Evolutionary conservation across 371 early-diverging fungal species (phyloP).

Genomic region (Lichtheimia corymbifera): DNA sequence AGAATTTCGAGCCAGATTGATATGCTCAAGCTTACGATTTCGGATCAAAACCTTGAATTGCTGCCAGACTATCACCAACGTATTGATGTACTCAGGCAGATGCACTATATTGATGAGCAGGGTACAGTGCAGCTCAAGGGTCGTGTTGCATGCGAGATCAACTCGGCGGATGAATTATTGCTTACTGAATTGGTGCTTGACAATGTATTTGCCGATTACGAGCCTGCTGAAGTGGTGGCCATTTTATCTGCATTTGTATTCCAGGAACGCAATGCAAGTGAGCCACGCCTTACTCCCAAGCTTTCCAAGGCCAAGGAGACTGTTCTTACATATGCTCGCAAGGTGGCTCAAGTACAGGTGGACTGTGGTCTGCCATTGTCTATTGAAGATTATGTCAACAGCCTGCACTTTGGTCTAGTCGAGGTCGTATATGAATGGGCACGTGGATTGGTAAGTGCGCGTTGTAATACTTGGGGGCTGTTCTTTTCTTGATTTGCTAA

Average conservation of each 20-base stretch:
- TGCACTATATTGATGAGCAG: constrained; percentile 82
- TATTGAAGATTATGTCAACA: constrained; percentile 53
- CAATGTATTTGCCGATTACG: constrained; percentile 88
- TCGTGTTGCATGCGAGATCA: constrained; percentile 99
- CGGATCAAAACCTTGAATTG: constrained; percentile 89
- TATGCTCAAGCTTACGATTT: constrained; percentile 74
- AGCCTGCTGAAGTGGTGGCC: constrained; percentile 94
- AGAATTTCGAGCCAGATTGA: constrained; percentile 69
- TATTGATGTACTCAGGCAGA: constrained; percentile 74
- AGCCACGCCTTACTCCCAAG: constrained; percentile 67
- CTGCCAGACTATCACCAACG: constrained; percentile 93
- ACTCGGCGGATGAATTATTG: constrained; percentile 95
- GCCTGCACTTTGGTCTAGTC: constrained; percentile 85
- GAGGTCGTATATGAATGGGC: constrained; percentile 99
- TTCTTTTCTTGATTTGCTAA: neutral
- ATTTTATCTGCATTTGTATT: constrained; percentile 96
- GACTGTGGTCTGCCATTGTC: constrained; percentile 67
- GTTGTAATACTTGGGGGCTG: no score
- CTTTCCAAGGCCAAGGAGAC: constrained; percentile 61
- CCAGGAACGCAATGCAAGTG: constrained; percentile 80
- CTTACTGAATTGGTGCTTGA: constrained; percentile 98
- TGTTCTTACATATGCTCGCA: constrained; percentile 63
- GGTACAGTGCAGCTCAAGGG: constrained; percentile 96
- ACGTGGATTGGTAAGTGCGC: constrained; percentile 67
- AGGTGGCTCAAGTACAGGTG: constrained; percentile 77